Conservation (phyloP, 169 alveolate species). For the Cryptosporidium xiaoi region DNA sequence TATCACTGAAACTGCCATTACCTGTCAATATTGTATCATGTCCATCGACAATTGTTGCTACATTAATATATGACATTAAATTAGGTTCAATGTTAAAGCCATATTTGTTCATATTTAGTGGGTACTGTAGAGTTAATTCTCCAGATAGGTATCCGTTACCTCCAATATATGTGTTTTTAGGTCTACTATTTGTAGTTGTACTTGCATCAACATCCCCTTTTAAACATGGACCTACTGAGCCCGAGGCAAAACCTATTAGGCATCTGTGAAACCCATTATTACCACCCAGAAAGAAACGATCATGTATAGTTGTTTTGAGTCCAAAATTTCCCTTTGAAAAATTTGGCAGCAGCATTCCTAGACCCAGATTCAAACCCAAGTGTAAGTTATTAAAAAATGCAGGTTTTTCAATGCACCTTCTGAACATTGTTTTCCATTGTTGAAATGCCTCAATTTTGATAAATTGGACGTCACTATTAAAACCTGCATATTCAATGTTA, state of each 20-base stretch:
- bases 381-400: conserved; percentile 6
- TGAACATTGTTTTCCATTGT: conserved; percentile 34
- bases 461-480: conserved; percentile 38
- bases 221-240: conserved; percentile 62
- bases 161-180: conserved; percentile 16
- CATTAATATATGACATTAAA: conserved; percentile 16
- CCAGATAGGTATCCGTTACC: conserved; percentile 23
- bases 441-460: conserved; percentile 42
- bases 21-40: not conserved
- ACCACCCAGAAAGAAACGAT: conserved; percentile 65
- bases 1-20: not conserved
- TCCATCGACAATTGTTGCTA: conserved; percentile 13
- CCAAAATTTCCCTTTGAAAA: not conserved
- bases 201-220: not conserved
- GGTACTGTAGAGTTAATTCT: conserved; percentile 23
- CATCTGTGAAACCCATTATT: conserved; percentile 55
- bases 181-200: not conserved
- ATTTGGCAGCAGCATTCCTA: conserved; percentile 49
- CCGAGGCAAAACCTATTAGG: conserved; percentile 52
- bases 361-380: conserved; percentile 24
- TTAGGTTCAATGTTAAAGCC: conserved; percentile 28
- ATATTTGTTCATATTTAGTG: conserved; percentile 9
- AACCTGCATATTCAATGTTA: conserved; percentile 58
- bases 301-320: conserved; percentile 28
- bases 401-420: not conserved